A percentile compares a stretch with the other conserved stretches of the same genome.
Conservation (phyloP, 2,329 filamentous ascomycete species). For the Fusarium dlaminii region DNA sequence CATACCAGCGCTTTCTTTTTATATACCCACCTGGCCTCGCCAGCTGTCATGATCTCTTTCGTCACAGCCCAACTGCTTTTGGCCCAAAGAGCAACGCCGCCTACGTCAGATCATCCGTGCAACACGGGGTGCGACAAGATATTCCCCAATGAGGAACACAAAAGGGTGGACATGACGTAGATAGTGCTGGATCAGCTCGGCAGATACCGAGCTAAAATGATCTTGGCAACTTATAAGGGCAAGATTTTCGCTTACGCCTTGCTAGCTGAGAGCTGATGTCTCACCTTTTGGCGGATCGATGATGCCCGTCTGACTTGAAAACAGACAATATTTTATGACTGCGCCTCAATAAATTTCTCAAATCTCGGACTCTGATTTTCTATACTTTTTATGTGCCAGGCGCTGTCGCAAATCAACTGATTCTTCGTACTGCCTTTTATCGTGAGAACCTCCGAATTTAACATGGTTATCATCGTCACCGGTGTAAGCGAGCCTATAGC, state of each 20-base stretch:
- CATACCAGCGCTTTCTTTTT: no score
- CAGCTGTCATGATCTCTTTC: neutral
- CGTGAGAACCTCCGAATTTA: no score
- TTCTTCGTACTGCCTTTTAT: neutral
- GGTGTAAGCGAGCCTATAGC: constrained; percentile 8
- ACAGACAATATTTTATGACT: neutral
- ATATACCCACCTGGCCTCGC: no score
- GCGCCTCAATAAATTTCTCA: no score
- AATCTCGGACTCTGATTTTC: fast-evolving
- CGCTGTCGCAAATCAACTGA: neutral
- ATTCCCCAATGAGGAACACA: neutral
- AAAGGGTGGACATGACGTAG: neutral
- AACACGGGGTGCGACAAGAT: neutral
- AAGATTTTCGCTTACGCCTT: constrained; percentile 12
- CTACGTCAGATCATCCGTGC: constrained; percentile 7
- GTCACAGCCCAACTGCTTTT: neutral
- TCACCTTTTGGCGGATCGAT: neutral
- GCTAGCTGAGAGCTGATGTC: constrained; percentile 12
- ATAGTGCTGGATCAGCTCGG: neutral
- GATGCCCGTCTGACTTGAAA: neutral
- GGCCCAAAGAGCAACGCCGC: neutral
- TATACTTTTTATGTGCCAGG: fast-evolving
- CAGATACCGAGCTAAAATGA: neutral
- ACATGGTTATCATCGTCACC: constrained; percentile 25
- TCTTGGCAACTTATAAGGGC: neutral